Conservation (phyloP, 768 basidiomycete species). For the Termitomyces sp. region DNA sequence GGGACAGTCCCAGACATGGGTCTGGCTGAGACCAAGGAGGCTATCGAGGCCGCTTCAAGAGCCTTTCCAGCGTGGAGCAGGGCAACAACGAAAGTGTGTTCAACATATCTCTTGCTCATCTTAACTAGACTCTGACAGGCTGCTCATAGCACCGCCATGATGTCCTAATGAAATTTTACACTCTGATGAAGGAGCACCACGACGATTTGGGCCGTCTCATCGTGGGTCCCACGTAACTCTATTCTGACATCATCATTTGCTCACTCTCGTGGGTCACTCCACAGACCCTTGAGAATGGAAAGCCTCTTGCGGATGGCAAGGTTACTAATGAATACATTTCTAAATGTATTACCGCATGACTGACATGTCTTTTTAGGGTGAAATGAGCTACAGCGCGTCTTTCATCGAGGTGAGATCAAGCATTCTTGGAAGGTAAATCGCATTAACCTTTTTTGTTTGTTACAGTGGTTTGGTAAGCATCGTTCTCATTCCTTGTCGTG, state of each 20-base stretch:
- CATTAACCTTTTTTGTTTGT: background rate
- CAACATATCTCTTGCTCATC: background rate
- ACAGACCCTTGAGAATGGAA: conserved; percentile 95
- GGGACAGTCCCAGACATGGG: conserved; percentile 91
- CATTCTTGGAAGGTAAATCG: background rate
- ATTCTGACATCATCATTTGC: conserved; percentile 20
- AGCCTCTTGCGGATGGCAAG: conserved; percentile 80
- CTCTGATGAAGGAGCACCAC: conserved; percentile 74
- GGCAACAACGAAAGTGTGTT: conserved; percentile 77
- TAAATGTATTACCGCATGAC: conserved; percentile 1
- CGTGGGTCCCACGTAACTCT: conserved; percentile 35
- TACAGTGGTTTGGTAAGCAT: conserved; percentile 74
- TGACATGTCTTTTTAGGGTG: conserved; percentile 45
- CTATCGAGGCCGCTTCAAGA: conserved; percentile 73
- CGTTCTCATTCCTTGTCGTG: background rate
- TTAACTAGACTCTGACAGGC: background rate
- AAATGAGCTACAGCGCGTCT: conserved; percentile 80
- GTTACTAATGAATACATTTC: conserved; percentile 27
- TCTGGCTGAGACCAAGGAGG: conserved; percentile 73
- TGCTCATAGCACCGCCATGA: conserved; percentile 68
- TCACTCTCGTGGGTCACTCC: conserved; percentile 1
- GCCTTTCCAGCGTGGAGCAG: conserved; percentile 85
- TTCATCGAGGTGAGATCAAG: conserved; percentile 62
- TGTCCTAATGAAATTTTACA: conserved; percentile 72
- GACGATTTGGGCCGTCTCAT: conserved; percentile 88